Conservation (phyloP, 208 protist species). For the Acanthamoeba sp. region DNA sequence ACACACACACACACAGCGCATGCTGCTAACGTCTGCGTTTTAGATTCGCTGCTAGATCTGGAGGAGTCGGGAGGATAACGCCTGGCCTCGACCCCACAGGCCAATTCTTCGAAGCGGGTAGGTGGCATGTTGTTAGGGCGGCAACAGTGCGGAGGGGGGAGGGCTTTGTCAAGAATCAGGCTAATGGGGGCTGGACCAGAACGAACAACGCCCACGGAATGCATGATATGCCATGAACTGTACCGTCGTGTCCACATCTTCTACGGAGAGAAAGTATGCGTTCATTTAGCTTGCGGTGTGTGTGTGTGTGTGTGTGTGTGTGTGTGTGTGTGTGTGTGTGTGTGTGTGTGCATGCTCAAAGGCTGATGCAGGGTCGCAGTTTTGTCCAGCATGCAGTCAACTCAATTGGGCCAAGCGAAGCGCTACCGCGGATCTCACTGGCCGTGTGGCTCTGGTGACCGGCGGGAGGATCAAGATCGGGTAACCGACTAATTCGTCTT, state of each 20-base stretch:
- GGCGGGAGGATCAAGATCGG: conserved; percentile 90
- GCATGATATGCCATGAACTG: neutral
- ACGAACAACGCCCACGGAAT: neutral
- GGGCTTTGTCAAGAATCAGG: too few species aligned
- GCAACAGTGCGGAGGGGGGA: too few species aligned
- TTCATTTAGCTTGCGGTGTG: neutral
- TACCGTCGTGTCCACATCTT: neutral
- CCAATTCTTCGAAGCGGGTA: neutral
- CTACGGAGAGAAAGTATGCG: neutral
- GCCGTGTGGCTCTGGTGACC: conserved; percentile 95
- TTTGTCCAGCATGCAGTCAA: conserved; percentile 95
- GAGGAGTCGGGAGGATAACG: too few species aligned
- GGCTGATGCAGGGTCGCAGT: neutral
- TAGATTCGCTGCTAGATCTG: too few species aligned
- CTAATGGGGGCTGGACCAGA: neutral
- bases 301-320: neutral
- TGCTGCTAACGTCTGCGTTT: too few species aligned
- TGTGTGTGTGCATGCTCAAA: neutral
- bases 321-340: neutral
- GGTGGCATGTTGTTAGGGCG: too few species aligned
- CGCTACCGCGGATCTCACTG: conserved; percentile 93
- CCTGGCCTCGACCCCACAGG: neutral
- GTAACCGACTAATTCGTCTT: too few species aligned
- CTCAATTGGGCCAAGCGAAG: conserved; percentile 97
- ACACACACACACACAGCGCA: neutral